Conservation (phyloP, 495 filamentous ascomycete species). For the Xylaria flabelliformis region DNA sequence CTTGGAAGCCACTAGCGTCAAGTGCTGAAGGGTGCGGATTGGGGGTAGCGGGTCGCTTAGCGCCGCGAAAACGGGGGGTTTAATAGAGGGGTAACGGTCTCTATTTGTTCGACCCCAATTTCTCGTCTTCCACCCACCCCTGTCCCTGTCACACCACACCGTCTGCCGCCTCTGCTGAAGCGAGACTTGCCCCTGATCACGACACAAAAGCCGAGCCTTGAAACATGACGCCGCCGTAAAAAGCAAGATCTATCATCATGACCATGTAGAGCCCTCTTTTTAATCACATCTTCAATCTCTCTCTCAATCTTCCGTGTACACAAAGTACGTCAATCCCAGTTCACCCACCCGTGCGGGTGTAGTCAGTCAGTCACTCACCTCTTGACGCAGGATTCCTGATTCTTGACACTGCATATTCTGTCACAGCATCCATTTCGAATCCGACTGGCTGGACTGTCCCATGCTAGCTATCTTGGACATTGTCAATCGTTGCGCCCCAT, state of each 20-base stretch:
- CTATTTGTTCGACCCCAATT: not conserved
- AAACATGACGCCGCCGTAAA: conserved; percentile 7
- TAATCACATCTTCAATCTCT: not conserved
- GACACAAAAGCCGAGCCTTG: conserved; percentile 11
- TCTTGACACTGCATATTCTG: not conserved
- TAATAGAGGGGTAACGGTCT: not conserved
- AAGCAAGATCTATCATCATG: conserved; percentile 1
- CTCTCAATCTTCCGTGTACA: not conserved
- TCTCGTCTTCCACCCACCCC: not conserved
- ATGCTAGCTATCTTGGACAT: conserved; percentile 4
- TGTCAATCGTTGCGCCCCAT: conserved; percentile 6
- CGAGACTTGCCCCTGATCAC: conserved; percentile 9
- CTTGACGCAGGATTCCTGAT: not conserved
- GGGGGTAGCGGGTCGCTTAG: not conserved
- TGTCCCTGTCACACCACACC: not conserved
- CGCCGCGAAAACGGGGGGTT: not conserved
- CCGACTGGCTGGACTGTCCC: conserved; percentile 23
- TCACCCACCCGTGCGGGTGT: conserved; percentile 1
- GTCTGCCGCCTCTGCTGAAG: not conserved
- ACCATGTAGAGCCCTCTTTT: not conserved
- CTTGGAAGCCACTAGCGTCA: not conserved
- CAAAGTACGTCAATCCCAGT: not conserved
- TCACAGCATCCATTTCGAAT: conserved; percentile 3
- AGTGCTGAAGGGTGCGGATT: not conserved
- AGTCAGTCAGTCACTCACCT: not conserved